Percentiles rank a stretch among this genome's conserved stretches.
phyloP scores from a whole-genome alignment of 129 eudicot genomes.

The Dittrichia graveolens region DNA sequence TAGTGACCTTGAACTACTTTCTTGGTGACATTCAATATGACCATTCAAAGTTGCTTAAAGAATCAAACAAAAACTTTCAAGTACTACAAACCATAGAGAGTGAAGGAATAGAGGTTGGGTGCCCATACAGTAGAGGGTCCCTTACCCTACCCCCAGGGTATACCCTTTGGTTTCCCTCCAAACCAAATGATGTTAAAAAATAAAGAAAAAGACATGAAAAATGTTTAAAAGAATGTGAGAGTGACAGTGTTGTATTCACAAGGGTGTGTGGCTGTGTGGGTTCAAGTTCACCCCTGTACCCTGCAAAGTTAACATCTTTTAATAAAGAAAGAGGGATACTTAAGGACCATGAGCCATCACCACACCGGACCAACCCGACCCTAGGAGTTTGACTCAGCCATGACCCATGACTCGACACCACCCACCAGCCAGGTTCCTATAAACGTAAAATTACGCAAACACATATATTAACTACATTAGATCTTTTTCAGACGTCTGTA shows the following conservation, averaged over 20 bases:
- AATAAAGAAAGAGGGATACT: slow-evolving; percentile 22
- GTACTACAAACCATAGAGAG: slow-evolving; percentile 34
- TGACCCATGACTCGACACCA: slow-evolving; percentile 50
- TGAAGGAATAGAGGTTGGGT: slow-evolving; percentile 28
- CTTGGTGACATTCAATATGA: slow-evolving; percentile 34
- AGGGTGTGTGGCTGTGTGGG: slow-evolving; percentile 33
- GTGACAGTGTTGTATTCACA: slow-evolving; percentile 30
- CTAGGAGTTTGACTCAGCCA: slow-evolving; percentile 23
- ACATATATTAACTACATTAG: too few species aligned
- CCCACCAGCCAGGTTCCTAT: slow-evolving; percentile 17
- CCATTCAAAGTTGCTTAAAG: slow-evolving; percentile 32
- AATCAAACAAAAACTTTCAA: slow-evolving; percentile 34
- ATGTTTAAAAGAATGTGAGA: slow-evolving; percentile 36
- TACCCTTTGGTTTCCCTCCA: slow-evolving; percentile 28
- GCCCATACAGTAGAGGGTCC: slow-evolving; percentile 31
- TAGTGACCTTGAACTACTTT: slow-evolving; percentile 38
- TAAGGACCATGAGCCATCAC: slow-evolving; percentile 26
- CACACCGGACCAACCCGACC: slow-evolving; percentile 35
- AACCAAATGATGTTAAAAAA: slow-evolving; percentile 17
- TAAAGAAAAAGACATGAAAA: slow-evolving; percentile 27
- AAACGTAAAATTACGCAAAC: too few species aligned
- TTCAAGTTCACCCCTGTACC: slow-evolving; percentile 31
- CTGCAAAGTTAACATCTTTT: slow-evolving; percentile 39
- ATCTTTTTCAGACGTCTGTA: too few species aligned
- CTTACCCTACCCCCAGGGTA: not conserved